These are phyloP conservation scores for Aspergillus carlsbadensis DNA, from an alignment of 495 filamentous ascomycete genomes.

Conservation along the genomic window DNA sequence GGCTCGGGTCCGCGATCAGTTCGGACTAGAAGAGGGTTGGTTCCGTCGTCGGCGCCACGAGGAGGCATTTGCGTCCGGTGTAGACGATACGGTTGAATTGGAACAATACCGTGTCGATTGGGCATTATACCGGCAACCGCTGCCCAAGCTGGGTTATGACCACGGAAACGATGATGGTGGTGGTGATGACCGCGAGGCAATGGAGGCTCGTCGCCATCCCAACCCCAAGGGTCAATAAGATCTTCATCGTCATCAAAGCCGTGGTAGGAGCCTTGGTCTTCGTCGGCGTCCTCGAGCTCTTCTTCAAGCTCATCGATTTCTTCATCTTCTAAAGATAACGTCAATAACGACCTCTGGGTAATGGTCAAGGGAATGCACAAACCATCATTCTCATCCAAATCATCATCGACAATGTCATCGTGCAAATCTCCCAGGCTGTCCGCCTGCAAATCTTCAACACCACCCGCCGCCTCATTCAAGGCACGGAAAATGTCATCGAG, in stretches of 20 bases:
- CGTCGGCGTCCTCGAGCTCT: constrained; percentile 50
- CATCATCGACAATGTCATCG: constrained; percentile 64
- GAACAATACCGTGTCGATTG: constrained; percentile 41
- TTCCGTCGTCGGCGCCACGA: constrained; percentile 69
- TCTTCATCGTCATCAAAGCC: constrained; percentile 54
- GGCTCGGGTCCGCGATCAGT: constrained; percentile 38
- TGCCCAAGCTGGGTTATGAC: constrained; percentile 40
- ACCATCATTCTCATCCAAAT: constrained; percentile 69
- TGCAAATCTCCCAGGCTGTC: constrained; percentile 41
- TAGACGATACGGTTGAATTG: constrained; percentile 53
- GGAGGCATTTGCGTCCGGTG: constrained; percentile 48
- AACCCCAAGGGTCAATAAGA: constrained; percentile 53
- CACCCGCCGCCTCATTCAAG: constrained; percentile 40
- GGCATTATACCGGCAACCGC: constrained; percentile 47
- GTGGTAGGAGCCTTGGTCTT: constrained; percentile 44
- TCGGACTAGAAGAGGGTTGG: constrained; percentile 70
- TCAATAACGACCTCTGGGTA: constrained; percentile 12
- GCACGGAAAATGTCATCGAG: constrained; percentile 44
- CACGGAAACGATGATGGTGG: constrained; percentile 48
- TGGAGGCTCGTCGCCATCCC: constrained; percentile 52
- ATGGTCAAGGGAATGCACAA: constrained; percentile 32
- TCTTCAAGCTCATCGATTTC: constrained; percentile 53
- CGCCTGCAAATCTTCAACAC: constrained; percentile 36
- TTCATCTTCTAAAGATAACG: constrained; percentile 42
- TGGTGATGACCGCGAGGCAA: constrained; percentile 47